Base-by-base conservation (phyloP, 495 filamentous ascomycete genomes). In the Aspergillus ostianus region DNA sequence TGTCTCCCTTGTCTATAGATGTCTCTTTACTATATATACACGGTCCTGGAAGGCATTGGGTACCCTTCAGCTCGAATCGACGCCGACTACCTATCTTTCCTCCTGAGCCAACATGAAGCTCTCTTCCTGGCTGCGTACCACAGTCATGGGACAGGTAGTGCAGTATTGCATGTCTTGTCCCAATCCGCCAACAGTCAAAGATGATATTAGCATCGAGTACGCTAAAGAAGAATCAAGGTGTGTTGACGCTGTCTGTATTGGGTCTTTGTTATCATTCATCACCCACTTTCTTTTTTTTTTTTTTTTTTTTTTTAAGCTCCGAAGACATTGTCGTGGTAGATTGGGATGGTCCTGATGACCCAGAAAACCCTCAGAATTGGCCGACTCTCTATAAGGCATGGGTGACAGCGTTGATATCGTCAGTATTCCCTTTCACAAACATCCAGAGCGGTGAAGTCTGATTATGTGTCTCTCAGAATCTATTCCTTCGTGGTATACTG, bases 401-500 rank as follows among this genome's bases (percentile, higher is more conserved):
- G 41, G 53, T 46, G 36, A 45, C 20, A 19, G 13, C 20, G 0
- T 13, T 54, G 27, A 54, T 54, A 2, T 54, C 52, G 52, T 54
- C 19, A 9, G 52, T 49, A 4, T 26, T 20, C 15, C 29, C 4
- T 44, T 8, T 36, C 17, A 13, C 2, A 2, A 4, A 2, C 27
- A 13, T 18, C 19, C 32, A 23, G 8, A n/a, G 17, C 46, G 6
- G 5, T 49, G 9, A 54, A 41, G 1, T 20, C n/a, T 54, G n/a
- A 44, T 0, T n/a, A 44, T 21, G 15, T 0, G 8, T 12, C 29
- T 20, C n/a, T 4, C n/a, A 54, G 52, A 6, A 3, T 54, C 4
- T 54, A 54, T 20, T 54, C 52, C 27, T 54, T 54, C 19, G 32
- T 54, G 7, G 29, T 54, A 9, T 54, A 54, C 32, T 44, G 30